Evolutionary conservation across 1,139 yeast genomes (phyloP).

Genomic region (Nakaseomyces delphensis): DNA sequence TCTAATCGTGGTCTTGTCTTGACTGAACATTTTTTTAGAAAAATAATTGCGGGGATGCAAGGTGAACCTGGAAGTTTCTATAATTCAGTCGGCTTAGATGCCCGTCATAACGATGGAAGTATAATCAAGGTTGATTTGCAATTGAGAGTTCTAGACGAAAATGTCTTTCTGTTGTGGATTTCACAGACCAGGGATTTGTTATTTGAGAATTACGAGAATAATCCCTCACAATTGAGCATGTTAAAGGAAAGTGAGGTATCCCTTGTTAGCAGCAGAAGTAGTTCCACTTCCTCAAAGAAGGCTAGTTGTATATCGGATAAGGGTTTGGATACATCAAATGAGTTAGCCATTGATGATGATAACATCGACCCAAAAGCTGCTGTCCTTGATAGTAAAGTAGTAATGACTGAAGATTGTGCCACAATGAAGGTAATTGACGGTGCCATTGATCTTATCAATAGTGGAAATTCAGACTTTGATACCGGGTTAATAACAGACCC

Average conservation of each 20-base stretch:
- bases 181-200: conserved; percentile 58
- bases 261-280: conserved; percentile 24
- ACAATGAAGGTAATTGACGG: not conserved
- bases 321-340: not conserved
- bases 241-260: conserved; percentile 32
- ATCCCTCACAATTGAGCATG: conserved; percentile 34
- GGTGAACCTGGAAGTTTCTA: conserved; percentile 37
- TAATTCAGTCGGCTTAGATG: conserved; percentile 57
- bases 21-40: conserved; percentile 85
- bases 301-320: not conserved
- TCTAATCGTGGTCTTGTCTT: conserved; percentile 48
- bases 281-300: conserved; percentile 20
- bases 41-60: conserved; percentile 33
- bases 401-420: not conserved
- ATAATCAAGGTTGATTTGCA: conserved; percentile 65
- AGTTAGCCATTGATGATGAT: conserved; percentile 1
- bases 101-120: conserved; percentile 62
- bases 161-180: conserved; percentile 70
- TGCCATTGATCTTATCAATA: not conserved
- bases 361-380: not conserved
- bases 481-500: not conserved
- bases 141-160: conserved; percentile 56
- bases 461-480: not conserved
- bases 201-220: conserved; percentile 24
- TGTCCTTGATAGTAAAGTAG: not conserved